Conservation (phyloP, 2,329 filamentous ascomycete genomes). For the Thielaviopsis populi region DNA sequence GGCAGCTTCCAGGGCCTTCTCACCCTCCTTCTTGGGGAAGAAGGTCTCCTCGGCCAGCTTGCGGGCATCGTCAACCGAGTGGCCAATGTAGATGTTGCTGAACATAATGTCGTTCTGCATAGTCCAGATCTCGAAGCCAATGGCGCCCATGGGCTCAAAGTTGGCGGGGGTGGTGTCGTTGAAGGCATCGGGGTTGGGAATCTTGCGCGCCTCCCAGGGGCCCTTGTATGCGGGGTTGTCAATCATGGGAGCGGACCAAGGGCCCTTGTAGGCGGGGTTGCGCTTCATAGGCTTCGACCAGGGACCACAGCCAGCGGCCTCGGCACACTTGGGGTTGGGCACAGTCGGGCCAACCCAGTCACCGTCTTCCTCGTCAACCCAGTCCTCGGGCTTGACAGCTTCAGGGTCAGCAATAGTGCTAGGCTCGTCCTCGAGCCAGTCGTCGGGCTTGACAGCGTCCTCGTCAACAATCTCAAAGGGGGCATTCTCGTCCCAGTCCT, state of each 20-base stretch:
- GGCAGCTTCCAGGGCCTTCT: constrained; percentile 66
- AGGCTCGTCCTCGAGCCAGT: constrained; percentile 90
- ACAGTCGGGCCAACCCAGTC: constrained; percentile 88
- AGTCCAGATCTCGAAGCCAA: constrained; percentile 99
- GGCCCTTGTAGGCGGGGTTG: constrained; percentile 98
- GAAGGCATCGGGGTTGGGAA: constrained; percentile 88
- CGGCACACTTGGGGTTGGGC: constrained; percentile 89
- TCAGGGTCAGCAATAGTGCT: constrained; percentile 76
- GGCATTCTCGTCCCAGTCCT: constrained; percentile 98
- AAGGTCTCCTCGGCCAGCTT: constrained; percentile 83
- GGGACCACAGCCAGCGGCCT: constrained; percentile 81
- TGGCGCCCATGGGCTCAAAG: constrained; percentile 95
- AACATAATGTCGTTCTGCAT: constrained; percentile 99
- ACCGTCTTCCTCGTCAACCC: constrained; percentile 98
- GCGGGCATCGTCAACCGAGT: constrained; percentile 84
- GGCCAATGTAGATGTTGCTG: constrained; percentile 99
- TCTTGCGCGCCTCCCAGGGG: constrained; percentile 85
- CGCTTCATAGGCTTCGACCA: constrained; percentile 86
- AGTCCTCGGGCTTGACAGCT: constrained; percentile 94
- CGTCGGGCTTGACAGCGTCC: constrained; percentile 77
- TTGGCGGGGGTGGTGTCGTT: constrained; percentile 95
- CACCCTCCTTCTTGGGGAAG: constrained; percentile 69
- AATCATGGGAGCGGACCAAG: constrained; percentile 83
- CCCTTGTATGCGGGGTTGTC: constrained; percentile 99
- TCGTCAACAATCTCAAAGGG: constrained; percentile 92